Conservation (phyloP, 805 yeast species). For the Ogataea nitratoaversa region DNA sequence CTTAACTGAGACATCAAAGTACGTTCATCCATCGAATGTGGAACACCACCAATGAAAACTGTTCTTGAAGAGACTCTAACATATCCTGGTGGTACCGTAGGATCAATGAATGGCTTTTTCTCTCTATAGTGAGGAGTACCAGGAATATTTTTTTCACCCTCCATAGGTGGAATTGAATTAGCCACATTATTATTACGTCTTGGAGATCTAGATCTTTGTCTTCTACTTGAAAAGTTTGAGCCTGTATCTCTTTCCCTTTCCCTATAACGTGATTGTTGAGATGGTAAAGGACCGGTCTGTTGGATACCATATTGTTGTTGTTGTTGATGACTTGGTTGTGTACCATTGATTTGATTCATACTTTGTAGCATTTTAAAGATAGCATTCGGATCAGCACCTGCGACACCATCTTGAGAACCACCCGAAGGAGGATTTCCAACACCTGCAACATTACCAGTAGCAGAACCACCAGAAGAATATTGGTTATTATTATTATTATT, state of each 20-base stretch:
- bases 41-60: constrained; percentile 90
- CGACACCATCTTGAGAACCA: constrained; percentile 9
- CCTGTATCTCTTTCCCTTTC: constrained; percentile 32
- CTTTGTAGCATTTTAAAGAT: constrained; percentile 53
- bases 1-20: constrained; percentile 66
- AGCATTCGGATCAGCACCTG: constrained; percentile 34
- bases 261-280: constrained; percentile 19
- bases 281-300: constrained; percentile 18
- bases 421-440: no score
- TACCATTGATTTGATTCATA: constrained; percentile 33
- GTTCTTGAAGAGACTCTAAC: constrained; percentile 87
- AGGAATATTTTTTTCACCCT: constrained; percentile 62
- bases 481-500: no score
- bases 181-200: constrained; percentile 16
- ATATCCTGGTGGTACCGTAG: constrained; percentile 67
- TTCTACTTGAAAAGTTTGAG: constrained; percentile 35
- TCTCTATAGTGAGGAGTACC: constrained; percentile 75
- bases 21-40: constrained; percentile 72
- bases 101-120: constrained; percentile 68
- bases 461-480: not conserved
- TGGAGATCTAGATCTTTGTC: constrained; percentile 56
- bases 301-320: constrained; percentile 17
- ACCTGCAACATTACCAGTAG: no score
- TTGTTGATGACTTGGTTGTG: constrained; percentile 20
- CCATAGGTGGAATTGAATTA: constrained; percentile 33